Evolutionary conservation across 441 rosid species (phyloP), one percentile per base, ranked within the genome.

Genomic region (Viola pubescens): DNA sequence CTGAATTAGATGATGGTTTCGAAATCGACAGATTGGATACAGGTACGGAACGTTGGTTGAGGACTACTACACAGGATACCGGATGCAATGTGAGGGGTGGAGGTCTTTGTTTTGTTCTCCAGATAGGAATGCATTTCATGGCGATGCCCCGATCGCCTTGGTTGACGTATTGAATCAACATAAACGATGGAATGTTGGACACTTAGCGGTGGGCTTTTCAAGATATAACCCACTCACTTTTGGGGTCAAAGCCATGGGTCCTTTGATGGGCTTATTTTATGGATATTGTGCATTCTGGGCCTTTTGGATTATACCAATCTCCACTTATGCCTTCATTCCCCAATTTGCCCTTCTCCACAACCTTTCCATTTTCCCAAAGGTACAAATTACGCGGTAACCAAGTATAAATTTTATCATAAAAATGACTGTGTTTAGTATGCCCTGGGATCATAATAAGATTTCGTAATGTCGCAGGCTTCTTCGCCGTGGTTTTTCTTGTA

Each of bases 11-110:
- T 6, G 49, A n/a, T 6, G 7, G 6, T 41, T 34, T 4, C 2
- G 42, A 47, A 37, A 14, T 54, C 6, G 72, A 63, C 79, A 90
- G 95, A 72, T 79, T 14, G 97, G 97, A 0, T 77, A 74, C 13
- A 68, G 83, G 62, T 91, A 91, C 44, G 96, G 97, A 0, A 81
- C 96, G 1, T 44, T 88, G 56, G 84, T 81, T 4, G 97, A 91
- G 75, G 94, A 91, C 62, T 82, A 40, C 60, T 75, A 58, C 66
- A 86, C 96, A 7, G 88, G 96, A 0, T 91, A 65, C 53, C 48
- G 46, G 13, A 63, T 82, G 38, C 76, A 82, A 0, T 86, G 91
- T 64, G 85, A 83, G 60, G 91, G 94, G 39, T 91, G 96, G 97
- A 79, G 48, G 67, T 73, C 87, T 4, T 11, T 65, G 0, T 84